Evolutionary conservation across 768 basidiomycete species (phyloP).

Genomic region (Lactarius akahatsu): DNA sequence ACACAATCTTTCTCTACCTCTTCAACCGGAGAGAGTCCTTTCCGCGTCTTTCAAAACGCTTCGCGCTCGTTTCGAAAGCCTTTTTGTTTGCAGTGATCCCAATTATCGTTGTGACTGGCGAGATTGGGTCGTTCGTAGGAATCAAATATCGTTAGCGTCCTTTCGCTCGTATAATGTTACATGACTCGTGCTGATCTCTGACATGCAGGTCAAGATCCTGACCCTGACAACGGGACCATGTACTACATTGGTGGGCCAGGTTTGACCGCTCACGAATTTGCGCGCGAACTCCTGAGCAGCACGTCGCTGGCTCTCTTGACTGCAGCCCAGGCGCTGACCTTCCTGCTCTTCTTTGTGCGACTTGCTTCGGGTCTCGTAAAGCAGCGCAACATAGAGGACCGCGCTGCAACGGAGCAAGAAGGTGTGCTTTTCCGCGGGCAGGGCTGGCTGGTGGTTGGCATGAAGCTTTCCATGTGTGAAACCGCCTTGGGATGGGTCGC

Average conservation of each 20-base stretch:
- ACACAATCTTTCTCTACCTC: conserved; percentile 60
- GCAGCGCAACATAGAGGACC: conserved; percentile 52
- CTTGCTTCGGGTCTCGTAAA: conserved; percentile 50
- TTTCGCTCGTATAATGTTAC: background rate
- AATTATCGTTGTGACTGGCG: conserved; percentile 52
- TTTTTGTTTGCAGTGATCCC: conserved; percentile 56
- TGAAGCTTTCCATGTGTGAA: conserved; percentile 66
- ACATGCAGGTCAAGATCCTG: conserved; percentile 6
- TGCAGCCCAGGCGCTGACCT: conserved; percentile 56
- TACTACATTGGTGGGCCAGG: conserved; percentile 43
- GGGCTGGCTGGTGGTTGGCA: conserved; percentile 61
- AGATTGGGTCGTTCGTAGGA: conserved; percentile 64
- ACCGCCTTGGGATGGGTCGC: conserved; percentile 60
- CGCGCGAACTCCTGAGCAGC: conserved; percentile 59
- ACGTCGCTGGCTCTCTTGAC: conserved; percentile 60
- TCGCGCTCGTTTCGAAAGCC: conserved; percentile 46
- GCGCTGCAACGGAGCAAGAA: conserved; percentile 46
- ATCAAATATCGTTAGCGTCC: conserved; percentile 53
- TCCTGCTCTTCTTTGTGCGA: conserved; percentile 58
- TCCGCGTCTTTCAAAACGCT: conserved; percentile 49
- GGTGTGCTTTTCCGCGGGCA: conserved; percentile 54
- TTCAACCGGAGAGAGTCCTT: conserved; percentile 54
- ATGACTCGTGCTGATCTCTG: conserved; percentile 6
- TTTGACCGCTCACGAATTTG: conserved; percentile 36
- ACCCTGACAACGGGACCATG: background rate